Base-by-base conservation (phyloP, 2,329 filamentous ascomycete genomes). In the Parascedosporium putredinis region DNA sequence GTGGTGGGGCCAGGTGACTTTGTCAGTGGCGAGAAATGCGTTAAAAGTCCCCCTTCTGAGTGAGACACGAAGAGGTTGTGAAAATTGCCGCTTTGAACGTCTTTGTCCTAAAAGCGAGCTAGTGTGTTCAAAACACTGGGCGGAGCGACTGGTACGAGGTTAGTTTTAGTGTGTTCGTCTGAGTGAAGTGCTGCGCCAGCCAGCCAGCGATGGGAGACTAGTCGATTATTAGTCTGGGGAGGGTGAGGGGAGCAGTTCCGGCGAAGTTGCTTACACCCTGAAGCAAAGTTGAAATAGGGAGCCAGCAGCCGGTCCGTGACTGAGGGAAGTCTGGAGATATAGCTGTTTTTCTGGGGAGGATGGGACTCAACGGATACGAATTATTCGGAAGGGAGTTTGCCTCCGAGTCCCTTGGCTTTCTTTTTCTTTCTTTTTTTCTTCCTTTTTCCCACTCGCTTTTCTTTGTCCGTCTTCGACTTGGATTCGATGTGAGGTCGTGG, bases 1-100 rank as follows among this genome's bases (percentile, higher is more conserved):
- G 47, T 50, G 40, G 47, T 50, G 47, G 47, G 47, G 38, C n/a
- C 47, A 50, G 47, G 36, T 50, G 47, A 50, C 47, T 50, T 43
- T 43, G 38, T 10, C 40, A 50, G 47, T 50, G 47, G 47, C 47
- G 47, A 50, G 27, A 45, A 25, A 34, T 20, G 47, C 18, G 16
- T 16, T 36, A n/a, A 38, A 50, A 29, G 36, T 33, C 47, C 47
- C n/a, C 47, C 47, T 50, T 36, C 29, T 48, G 46, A 48, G 33
- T 48, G 33, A 48, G 46, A 48, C 46, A 42, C 20, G 33, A 33
- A 31, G 46, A 48, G 46, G 29, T 27, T 45, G 43, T 25, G 31
- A 38, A n/a, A 48, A 40, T 48, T 33, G 46, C 31, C 46, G 46
- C 46, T 40, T 48, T 22, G 34, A 7, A 29, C 25, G 27, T 31